These are phyloP conservation scores for Diplocarpon mali DNA, from an alignment of 2,329 filamentous ascomycete genomes.

Conservation along the genomic window DNA sequence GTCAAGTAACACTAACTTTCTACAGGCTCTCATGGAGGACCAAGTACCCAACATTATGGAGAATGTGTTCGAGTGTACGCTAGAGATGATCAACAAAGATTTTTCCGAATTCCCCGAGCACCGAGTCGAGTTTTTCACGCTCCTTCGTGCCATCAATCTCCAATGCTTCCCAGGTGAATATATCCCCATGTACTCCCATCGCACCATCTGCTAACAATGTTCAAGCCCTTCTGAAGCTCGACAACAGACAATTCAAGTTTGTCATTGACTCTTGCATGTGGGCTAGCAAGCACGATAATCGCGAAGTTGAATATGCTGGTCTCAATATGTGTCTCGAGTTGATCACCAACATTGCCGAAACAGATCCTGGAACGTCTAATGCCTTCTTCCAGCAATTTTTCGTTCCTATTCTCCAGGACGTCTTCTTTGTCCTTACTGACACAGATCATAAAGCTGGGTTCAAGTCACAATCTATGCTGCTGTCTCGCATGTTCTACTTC, in stretches of 20 bases:
- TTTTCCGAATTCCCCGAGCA: conserved; percentile 99
- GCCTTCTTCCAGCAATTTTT: conserved; percentile 99
- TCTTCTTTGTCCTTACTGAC: conserved; percentile 96
- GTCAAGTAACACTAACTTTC: conserved; percentile 24
- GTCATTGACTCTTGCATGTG: conserved; percentile 99
- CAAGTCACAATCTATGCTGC: conserved; percentile 89
- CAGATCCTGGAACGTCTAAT: conserved; percentile 74
- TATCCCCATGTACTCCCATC: neutral
- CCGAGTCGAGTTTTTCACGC: conserved; percentile 98
- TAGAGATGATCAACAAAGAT: conserved; percentile 99
- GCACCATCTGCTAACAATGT: conserved; percentile 8
- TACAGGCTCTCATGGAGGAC: conserved; percentile 86
- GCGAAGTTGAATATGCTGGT: conserved; percentile 90
- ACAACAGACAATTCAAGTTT: conserved; percentile 96
- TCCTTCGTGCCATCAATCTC: conserved; percentile 88
- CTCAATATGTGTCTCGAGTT: conserved; percentile 97
- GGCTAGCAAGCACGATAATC: conserved; percentile 99
- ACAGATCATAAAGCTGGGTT: conserved; percentile 98
- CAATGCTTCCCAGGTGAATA: conserved; percentile 76
- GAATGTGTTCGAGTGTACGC: conserved; percentile 93
- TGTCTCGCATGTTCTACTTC: conserved; percentile 94
- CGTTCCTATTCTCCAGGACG: conserved; percentile 87
- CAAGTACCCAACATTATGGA: conserved; percentile 97
- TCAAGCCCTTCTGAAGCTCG: conserved; percentile 73
- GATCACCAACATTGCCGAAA: conserved; percentile 93